Base-by-base conservation (phyloP, 495 filamentous ascomycete genomes). In the Aspergillus bridgeri region DNA sequence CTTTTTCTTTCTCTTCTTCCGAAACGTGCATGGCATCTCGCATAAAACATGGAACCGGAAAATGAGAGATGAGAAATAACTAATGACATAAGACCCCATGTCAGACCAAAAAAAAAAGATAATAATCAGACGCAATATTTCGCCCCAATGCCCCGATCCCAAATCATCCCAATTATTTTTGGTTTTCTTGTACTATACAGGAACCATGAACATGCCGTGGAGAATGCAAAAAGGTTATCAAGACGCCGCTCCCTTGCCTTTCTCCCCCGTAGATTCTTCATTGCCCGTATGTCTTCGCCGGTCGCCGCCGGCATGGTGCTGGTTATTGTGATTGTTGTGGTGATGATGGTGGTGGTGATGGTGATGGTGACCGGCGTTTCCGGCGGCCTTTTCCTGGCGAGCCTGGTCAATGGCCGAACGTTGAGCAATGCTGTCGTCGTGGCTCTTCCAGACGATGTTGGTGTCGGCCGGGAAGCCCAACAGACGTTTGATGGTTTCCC, bases 361-460 rank as follows among this genome's bases (percentile, higher is more conserved):
- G 25, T 62, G 58, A 20, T 66, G 58, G 58, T 72, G 64, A 59
- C 79, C 69, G 54, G 78, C 67, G 53, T 73, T 75, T 33, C 79
- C 74, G 27, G 78, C 72, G 15, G 79, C 74, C 68, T 92, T 92
- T 57, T 92, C 89, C 51, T 90, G 87, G 58, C 89, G 87, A 53
- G 88, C 87, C 66, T 92, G 88, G 68, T 92, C 89, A 54, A 92
- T 90, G 23, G 86, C 86, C 11, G 82, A 88, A 53, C 89, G 85
- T 69, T 92, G 89, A 58, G 88, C 86, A 60, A 92, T 91, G 71
- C 87, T 90, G 58, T 82, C 81, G 48, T 83, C 92, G 66, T 98
- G 94, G 66, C 88, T 91, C 77, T 96, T 95, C 87, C 90, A 98
- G 58, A 92, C 84, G 53, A 98, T 85, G 61, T 88, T 91, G 48